Conservation (phyloP, 306 rosid species). For the Cyamopsis tetragonoloba region DNA sequence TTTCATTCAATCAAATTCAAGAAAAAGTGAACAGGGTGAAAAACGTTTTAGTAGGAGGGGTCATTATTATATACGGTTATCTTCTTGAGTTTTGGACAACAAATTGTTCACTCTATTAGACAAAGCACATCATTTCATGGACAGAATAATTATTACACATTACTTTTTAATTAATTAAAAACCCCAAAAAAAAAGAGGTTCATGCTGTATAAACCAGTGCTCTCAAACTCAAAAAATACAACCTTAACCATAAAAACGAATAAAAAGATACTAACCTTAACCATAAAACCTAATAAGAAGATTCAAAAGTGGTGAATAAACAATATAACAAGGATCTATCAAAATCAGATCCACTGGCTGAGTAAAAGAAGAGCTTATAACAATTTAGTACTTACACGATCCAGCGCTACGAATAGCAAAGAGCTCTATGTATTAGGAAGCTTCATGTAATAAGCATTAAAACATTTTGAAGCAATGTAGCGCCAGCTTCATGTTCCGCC, state of each 20-base stretch:
- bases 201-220: too few species aligned
- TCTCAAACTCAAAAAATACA: too few species aligned
- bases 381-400: neutral
- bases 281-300: too few species aligned
- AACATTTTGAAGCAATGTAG: neutral
- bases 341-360: neutral
- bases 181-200: too few species aligned
- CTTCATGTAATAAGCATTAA: constrained; percentile 23
- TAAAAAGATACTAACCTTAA: too few species aligned
- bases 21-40: neutral
- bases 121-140: too few species aligned
- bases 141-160: too few species aligned
- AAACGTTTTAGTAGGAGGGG: neutral
- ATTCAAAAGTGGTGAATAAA: neutral
- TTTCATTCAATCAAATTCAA: neutral
- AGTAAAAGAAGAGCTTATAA: neutral
- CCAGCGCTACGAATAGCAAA: neutral
- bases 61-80: too few species aligned
- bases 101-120: too few species aligned
- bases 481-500: neutral
- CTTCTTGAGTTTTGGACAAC: too few species aligned
- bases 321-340: neutral
- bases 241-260: too few species aligned
- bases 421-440: constrained; percentile 31
- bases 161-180: too few species aligned